Evolutionary conservation across 768 basidiomycete genomes (phyloP), one percentile per base, ranked within the genome.

Genomic region (Lanmaoa rubissima): DNA sequence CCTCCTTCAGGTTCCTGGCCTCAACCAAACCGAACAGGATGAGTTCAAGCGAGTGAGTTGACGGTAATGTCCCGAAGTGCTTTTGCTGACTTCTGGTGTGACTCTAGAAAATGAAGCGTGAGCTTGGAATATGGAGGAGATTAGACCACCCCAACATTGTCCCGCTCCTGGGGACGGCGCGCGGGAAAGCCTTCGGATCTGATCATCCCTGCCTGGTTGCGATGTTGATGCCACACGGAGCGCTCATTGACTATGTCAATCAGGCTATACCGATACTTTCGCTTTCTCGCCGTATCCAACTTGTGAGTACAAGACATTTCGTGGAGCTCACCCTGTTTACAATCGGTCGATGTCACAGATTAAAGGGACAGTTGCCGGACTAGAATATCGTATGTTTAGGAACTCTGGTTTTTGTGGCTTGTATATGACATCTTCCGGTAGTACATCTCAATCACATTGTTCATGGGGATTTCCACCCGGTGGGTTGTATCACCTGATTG

Each of bases 111-210:
- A 17, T 36, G 12, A 53, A 3, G n/a, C 59, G 59, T 2, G 59
- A 60, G 13, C 36, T 38, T 14, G 51, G 36, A 39, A 11, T 60
- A 39, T 60, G 59, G 59, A 59, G 16, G 32, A 46, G 42, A 43
- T 8, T 60, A 4, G n/a, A 51, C 4, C 46, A 59, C 7, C 59
- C 38, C 2, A 59, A 59, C 51, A 59, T 60, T 7, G 57, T 60
- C 11, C 51, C 51, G 1, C 44, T 60, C 14, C 41, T 59, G 8
- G 59, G 59, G 2, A 50, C 14, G 2, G 52, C 57, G 31, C 0
- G 0, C 0, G 59, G 51, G 6, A 28, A 4, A 5, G 36, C 16
- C 1, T 59, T 59, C 12, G 58, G 32, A 31, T 59, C 58, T 19
- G 26, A 48, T 17, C 3, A 59, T 48, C 21, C 14, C 1, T 59